A percentile compares a stretch with the other conserved stretches of the same genome.
Evolutionary conservation across 2,329 filamentous ascomycete genomes (phyloP).

Genomic region (Sporothrix mexicana): DNA sequence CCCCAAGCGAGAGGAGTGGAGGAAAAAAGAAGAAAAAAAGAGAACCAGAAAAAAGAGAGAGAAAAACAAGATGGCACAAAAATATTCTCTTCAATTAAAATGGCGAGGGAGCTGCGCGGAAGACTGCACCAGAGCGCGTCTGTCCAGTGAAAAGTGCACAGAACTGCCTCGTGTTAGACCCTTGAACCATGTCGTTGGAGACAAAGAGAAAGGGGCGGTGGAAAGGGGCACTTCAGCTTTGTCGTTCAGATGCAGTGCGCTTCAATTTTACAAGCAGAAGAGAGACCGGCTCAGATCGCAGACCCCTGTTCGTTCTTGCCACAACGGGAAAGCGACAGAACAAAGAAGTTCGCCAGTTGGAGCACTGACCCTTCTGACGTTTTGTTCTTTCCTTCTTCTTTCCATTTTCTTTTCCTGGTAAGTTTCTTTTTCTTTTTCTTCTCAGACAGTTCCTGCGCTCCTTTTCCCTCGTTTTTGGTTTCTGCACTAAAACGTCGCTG

Average conservation of each 20-base stretch:
- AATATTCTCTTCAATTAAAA: background rate
- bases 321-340: slow-evolving; percentile 30
- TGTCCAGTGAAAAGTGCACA: slow-evolving; percentile 15
- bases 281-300: slow-evolving; percentile 8
- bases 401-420: background rate
- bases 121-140: slow-evolving; percentile 18
- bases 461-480: background rate
- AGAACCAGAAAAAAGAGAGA: slow-evolving; percentile 6
- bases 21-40: background rate
- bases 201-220: slow-evolving; percentile 36
- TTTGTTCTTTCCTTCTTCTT: slow-evolving; percentile 15
- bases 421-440: background rate
- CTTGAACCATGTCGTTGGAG: slow-evolving; percentile 51
- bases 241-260: slow-evolving; percentile 13
- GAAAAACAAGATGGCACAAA: slow-evolving; percentile 14
- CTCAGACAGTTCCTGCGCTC: slow-evolving; percentile 12
- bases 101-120: background rate
- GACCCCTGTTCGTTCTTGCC: slow-evolving; percentile 30
- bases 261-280: background rate
- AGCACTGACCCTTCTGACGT: slow-evolving; percentile 1
- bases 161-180: slow-evolving; percentile 42
- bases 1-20: background rate
- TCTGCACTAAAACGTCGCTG: background rate
- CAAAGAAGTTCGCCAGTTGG: slow-evolving; percentile 21
- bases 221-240: slow-evolving; percentile 29